A percentile compares a stretch with the other conserved stretches of the same genome.
Conservation (phyloP, 1,139 yeast genomes). For the Protomyces gravidus region DNA sequence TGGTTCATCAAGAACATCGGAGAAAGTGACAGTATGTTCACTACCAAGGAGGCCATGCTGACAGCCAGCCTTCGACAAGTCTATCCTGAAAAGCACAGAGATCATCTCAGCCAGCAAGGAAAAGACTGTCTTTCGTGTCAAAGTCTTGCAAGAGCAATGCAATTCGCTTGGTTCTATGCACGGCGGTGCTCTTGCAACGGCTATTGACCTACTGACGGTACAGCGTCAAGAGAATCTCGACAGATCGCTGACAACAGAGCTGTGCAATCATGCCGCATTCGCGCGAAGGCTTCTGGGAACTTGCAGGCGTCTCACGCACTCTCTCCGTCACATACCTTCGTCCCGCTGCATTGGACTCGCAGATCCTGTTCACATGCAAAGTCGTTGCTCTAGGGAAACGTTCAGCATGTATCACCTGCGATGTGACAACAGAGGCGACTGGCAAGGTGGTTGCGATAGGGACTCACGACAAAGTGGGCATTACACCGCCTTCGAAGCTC, state of each 20-base stretch:
- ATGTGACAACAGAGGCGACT: constrained; percentile 2
- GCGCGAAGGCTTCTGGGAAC: constrained; percentile 23
- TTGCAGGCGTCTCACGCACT: constrained; percentile 21
- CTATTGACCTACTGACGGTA: constrained; percentile 21
- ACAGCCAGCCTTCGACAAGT: background rate
- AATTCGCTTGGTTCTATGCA: constrained; percentile 26
- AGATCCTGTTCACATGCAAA: constrained; percentile 16
- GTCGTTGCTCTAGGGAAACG: constrained; percentile 15
- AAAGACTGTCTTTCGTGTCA: constrained; percentile 12
- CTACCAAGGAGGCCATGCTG: background rate
- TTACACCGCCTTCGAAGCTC: background rate
- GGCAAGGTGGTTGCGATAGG: constrained; percentile 5
- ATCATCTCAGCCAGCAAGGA: constrained; percentile 2
- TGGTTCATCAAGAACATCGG: background rate
- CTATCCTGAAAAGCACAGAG: background rate
- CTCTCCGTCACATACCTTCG: constrained; percentile 21
- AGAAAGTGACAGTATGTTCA: background rate
- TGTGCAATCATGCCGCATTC: constrained; percentile 15
- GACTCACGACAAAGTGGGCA: background rate
- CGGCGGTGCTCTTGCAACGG: constrained; percentile 24
- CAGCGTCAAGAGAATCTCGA: no score
- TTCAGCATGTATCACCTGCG: constrained; percentile 14
- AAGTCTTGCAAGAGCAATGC: constrained; percentile 15
- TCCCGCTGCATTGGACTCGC: constrained; percentile 8
- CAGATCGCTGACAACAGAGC: constrained; percentile 6